Evolutionary conservation across 2,329 filamentous ascomycete species (phyloP).

Genomic region (Aspergillus intermedius): DNA sequence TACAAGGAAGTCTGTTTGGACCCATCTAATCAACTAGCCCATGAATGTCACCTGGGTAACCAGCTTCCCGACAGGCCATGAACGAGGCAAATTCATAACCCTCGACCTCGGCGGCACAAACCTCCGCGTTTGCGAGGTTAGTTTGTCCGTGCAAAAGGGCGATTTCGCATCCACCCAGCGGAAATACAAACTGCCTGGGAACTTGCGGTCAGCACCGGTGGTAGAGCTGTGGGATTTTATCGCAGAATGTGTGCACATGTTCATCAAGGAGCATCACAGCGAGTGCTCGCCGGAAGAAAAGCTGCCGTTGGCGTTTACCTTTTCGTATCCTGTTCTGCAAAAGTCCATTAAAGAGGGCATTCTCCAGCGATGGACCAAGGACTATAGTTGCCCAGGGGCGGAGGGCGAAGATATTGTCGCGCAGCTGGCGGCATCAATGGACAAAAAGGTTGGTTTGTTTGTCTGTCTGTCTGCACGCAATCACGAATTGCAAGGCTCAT

Average conservation of each 20-base stretch:
- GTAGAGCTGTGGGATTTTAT: slow-evolving; percentile 85
- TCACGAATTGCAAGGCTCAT: neutral
- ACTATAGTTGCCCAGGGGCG: slow-evolving; percentile 80
- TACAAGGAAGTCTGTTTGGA: neutral
- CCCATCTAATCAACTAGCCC: slow-evolving; percentile 51
- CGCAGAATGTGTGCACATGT: slow-evolving; percentile 72
- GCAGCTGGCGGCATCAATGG: slow-evolving; percentile 68
- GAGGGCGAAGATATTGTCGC: slow-evolving; percentile 79
- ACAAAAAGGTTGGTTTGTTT: slow-evolving; percentile 47
- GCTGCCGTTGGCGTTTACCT: slow-evolving; percentile 77
- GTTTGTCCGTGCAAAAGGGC: slow-evolving; percentile 67
- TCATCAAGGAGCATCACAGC: slow-evolving; percentile 68
- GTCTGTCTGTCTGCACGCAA: neutral
- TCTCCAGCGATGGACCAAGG: slow-evolving; percentile 86
- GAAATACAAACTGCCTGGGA: slow-evolving; percentile 78
- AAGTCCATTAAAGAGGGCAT: slow-evolving; percentile 78
- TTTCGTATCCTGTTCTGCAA: slow-evolving; percentile 82
- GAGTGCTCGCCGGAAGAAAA: slow-evolving; percentile 31
- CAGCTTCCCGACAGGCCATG: slow-evolving; percentile 68
- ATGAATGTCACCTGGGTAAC: slow-evolving; percentile 94
- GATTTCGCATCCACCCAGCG: slow-evolving; percentile 81
- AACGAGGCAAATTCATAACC: slow-evolving; percentile 73
- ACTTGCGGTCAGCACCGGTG: slow-evolving; percentile 69
- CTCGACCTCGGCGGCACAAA: slow-evolving; percentile 91
- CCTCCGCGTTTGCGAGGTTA: slow-evolving; percentile 79